Percentiles rank a stretch among this genome's conserved stretches.
Conservation (phyloP, 805 yeast genomes). For the Spathaspora girioi region DNA sequence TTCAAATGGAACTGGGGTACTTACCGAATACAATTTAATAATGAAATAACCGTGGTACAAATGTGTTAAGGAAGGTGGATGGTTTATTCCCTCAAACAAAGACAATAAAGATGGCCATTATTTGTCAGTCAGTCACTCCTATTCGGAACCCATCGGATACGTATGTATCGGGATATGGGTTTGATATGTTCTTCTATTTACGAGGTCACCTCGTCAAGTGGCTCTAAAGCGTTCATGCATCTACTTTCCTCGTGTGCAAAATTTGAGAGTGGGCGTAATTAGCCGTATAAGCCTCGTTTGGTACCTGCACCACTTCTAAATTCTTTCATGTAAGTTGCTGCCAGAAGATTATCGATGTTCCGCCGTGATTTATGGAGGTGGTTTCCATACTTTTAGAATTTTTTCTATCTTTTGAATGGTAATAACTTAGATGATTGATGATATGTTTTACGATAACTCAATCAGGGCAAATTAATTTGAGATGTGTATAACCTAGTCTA, state of each 20-base stretch:
- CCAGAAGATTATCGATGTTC: neutral
- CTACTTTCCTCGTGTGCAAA: neutral
- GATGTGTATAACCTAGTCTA: too few relatives aligned
- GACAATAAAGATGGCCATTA: neutral
- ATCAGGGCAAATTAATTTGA: too few relatives aligned
- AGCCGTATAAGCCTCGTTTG: neutral
- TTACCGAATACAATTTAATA: neutral
- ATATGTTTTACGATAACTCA: too few relatives aligned
- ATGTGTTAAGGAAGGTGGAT: neutral
- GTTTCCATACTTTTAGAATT: too few relatives aligned
- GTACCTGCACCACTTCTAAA: neutral
- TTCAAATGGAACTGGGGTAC: neutral
- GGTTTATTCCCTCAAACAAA: neutral
- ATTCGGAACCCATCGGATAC: neutral
- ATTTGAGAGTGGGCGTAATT: neutral
- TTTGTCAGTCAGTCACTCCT: neutral
- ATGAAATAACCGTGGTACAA: neutral
- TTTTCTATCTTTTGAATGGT: too few relatives aligned
- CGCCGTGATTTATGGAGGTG: neutral
- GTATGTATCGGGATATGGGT: neutral
- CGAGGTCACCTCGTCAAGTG: neutral
- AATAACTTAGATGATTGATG: too few relatives aligned
- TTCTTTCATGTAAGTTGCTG: neutral
- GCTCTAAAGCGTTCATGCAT: neutral
- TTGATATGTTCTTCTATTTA: neutral